phyloP scores from a whole-genome alignment of 805 yeast genomes.

The Babjeviella inositovora region DNA sequence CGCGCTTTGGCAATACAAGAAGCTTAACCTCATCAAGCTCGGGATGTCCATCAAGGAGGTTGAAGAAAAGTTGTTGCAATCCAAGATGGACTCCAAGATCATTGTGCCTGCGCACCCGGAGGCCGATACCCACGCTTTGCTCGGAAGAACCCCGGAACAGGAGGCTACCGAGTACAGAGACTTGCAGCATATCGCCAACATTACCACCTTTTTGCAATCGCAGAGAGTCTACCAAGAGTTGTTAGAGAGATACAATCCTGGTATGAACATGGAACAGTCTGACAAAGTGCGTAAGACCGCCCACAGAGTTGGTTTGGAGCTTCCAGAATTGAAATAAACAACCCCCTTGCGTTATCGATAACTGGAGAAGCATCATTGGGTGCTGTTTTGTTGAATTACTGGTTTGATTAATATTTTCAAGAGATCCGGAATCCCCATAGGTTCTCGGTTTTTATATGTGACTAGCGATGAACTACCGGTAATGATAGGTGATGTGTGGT shows the following conservation, averaged over 20 bases:
- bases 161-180: too few relatives aligned
- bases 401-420: background rate
- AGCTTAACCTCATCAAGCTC: slow-evolving; percentile 13
- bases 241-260: slow-evolving; percentile 78
- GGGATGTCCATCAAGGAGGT: slow-evolving; percentile 16
- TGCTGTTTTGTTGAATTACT: background rate
- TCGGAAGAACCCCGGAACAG: slow-evolving; percentile 1
- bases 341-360: too few relatives aligned
- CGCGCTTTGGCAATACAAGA: slow-evolving; percentile 17
- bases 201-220: slow-evolving; percentile 42
- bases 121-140: slow-evolving; percentile 4
- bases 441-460: too few relatives aligned
- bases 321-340: too few relatives aligned
- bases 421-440: slow-evolving; percentile 1
- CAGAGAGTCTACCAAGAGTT: slow-evolving; percentile 70
- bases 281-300: slow-evolving; percentile 77
- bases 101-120: slow-evolving; percentile 8
- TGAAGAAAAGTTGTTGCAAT: slow-evolving; percentile 12
- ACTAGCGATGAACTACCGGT: too few relatives aligned
- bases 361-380: too few relatives aligned
- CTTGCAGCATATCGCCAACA: slow-evolving; percentile 33
- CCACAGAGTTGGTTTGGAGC: slow-evolving; percentile 69
- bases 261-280: slow-evolving; percentile 57
- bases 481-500: slow-evolving; percentile 1
- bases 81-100: slow-evolving; percentile 8